Evolutionary conservation across 2,329 filamentous ascomycete species (phyloP).

Genomic region (Penicillium thymicola): DNA sequence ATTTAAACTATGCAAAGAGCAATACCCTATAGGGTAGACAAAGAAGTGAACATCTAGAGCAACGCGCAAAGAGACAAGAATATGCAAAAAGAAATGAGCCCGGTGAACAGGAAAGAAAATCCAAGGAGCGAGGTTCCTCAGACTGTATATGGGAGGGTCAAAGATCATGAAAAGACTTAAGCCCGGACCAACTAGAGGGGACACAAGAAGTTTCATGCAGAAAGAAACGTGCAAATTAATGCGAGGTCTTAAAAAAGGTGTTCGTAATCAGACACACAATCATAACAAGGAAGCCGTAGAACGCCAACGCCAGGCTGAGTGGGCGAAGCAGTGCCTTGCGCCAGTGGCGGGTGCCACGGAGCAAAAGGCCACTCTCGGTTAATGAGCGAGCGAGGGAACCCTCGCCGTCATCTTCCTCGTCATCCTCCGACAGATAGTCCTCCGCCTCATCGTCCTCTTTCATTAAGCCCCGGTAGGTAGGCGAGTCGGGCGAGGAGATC

Average conservation of each 20-base stretch:
- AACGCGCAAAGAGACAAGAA: neutral
- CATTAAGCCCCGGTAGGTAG: slow-evolving; percentile 77
- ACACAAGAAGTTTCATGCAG: neutral
- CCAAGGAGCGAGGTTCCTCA: neutral
- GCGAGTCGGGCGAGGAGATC: slow-evolving; percentile 84
- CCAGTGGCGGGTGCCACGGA: slow-evolving; percentile 62
- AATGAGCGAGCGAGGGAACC: slow-evolving; percentile 44
- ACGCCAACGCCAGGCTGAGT: slow-evolving; percentile 68
- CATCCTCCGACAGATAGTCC: slow-evolving; percentile 49
- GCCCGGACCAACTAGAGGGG: neutral
- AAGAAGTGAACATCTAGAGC: neutral
- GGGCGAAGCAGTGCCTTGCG: slow-evolving; percentile 64
- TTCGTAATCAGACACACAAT: slow-evolving; percentile 81
- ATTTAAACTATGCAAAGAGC: neutral
- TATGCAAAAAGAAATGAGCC: neutral
- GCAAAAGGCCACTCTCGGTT: slow-evolving; percentile 57
- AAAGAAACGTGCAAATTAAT: slow-evolving; percentile 43
- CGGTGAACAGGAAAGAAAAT: neutral
- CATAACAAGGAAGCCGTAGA: slow-evolving; percentile 89
- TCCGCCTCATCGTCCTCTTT: slow-evolving; percentile 82
- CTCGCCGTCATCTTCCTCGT: slow-evolving; percentile 32
- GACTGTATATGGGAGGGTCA: neutral
- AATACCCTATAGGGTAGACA: neutral
- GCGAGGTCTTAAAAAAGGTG: slow-evolving; percentile 68
- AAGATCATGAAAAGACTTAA: neutral